Conservation (phyloP, 2,329 filamentous ascomycete species). For the Trichoderma aggressivum region DNA sequence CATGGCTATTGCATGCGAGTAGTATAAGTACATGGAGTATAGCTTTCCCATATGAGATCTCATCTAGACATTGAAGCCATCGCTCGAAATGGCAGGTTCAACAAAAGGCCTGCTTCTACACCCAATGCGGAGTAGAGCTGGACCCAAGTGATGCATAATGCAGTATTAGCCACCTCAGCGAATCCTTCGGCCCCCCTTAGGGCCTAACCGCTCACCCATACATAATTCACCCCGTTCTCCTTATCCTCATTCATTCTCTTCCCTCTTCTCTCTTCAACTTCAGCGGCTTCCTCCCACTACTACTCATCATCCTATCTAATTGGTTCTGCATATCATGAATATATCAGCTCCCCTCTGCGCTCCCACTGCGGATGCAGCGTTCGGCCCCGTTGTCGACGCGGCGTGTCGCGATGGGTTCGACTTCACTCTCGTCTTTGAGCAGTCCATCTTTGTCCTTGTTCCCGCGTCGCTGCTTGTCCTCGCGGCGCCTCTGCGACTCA, state of each 20-base stretch:
- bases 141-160: neutral
- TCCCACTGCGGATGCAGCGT: constrained; percentile 26
- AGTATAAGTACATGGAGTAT: no score
- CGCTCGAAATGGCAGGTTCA: neutral
- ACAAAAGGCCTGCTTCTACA: neutral
- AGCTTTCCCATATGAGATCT: neutral
- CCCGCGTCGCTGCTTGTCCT: constrained; percentile 33
- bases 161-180: constrained; percentile 6
- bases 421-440: constrained; percentile 48
- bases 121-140: neutral
- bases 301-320: neutral
- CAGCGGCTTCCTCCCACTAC: neutral
- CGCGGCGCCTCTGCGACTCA: constrained; percentile 31
- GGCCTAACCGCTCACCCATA: neutral
- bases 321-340: constrained; percentile 23
- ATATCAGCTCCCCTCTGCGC: constrained; percentile 23
- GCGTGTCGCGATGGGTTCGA: constrained; percentile 44
- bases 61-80: neutral
- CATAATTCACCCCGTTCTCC: neutral
- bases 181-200: neutral
- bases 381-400: constrained; percentile 26
- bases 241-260: no score
- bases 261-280: neutral
- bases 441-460: constrained; percentile 33
- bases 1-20: neutral